phyloP scores from a whole-genome alignment of 2,329 filamentous ascomycete genomes.

The Pyricularia sp. region DNA sequence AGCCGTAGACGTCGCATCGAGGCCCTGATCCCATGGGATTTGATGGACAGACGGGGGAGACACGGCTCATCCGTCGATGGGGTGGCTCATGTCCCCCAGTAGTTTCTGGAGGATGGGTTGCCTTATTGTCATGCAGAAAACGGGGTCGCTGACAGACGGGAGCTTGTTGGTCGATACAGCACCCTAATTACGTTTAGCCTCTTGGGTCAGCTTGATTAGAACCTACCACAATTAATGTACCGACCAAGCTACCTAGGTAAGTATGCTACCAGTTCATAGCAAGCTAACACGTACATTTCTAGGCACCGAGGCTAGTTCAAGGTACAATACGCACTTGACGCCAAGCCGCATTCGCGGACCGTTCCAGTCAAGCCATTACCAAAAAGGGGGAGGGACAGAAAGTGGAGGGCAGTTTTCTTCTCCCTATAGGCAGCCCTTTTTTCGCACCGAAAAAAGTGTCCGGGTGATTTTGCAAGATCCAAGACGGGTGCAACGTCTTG shows the following conservation, averaged over 20 bases:
- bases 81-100: not conserved
- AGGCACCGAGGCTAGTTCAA: not conserved
- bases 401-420: not conserved
- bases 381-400: not conserved
- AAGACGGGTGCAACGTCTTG: not conserved
- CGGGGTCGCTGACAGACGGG: not conserved
- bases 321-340: not conserved
- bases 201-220: too few species aligned
- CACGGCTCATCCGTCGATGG: not conserved
- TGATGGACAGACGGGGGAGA: not conserved
- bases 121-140: not conserved
- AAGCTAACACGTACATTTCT: not conserved
- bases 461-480: not conserved
- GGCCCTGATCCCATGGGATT: not conserved
- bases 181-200: not conserved
- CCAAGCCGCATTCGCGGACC: not conserved
- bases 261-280: not conserved
- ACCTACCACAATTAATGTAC: too few species aligned
- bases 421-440: not conserved
- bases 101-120: not conserved
- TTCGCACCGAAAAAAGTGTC: not conserved
- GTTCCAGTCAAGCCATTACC: not conserved
- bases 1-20: not conserved
- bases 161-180: not conserved
- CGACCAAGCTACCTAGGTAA: too few species aligned